Evolutionary conservation across 2,329 filamentous ascomycete genomes (phyloP).

Genomic region (Leptographium galeiforme): DNA sequence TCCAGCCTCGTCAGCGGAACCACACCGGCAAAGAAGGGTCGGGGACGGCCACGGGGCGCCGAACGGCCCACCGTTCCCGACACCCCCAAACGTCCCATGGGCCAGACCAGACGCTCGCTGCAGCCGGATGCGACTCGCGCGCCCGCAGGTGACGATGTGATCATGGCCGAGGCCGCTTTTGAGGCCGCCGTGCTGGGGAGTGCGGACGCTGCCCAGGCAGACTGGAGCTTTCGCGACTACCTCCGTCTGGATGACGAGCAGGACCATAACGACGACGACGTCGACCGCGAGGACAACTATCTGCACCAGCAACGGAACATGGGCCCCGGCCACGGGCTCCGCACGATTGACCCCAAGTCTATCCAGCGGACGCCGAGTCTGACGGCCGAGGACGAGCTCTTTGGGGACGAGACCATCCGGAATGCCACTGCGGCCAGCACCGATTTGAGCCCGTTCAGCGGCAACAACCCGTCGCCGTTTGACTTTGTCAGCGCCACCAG

Average conservation of each 20-base stretch:
- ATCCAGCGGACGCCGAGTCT: slow-evolving; percentile 11
- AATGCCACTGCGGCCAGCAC: background rate
- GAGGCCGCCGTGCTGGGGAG: slow-evolving; percentile 4
- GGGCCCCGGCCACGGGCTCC: slow-evolving; percentile 8
- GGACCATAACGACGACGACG: slow-evolving; percentile 20
- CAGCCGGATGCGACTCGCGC: background rate
- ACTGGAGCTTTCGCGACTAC: slow-evolving; percentile 27
- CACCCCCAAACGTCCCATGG: background rate
- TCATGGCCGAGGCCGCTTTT: slow-evolving; percentile 19
- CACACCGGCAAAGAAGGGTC: slow-evolving; percentile 17
- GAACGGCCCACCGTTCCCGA: background rate
- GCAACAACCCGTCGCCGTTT: slow-evolving; percentile 7
- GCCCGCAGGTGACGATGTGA: slow-evolving; percentile 17
- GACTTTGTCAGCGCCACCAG: slow-evolving; percentile 46
- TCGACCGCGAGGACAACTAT: background rate
- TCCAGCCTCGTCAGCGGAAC: slow-evolving; percentile 22
- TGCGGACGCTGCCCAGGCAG: slow-evolving; percentile 15
- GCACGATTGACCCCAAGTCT: slow-evolving; percentile 22
- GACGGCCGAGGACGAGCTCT: slow-evolving; percentile 2
- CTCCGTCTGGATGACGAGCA: slow-evolving; percentile 25
- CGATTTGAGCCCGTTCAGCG: slow-evolving; percentile 8
- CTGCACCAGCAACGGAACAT: background rate
- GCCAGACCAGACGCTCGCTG: background rate
- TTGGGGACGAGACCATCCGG: slow-evolving; percentile 13
- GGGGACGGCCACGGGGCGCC: slow-evolving; percentile 16